A percentile compares a stretch with the other conserved stretches of the same genome.
Conservation (phyloP, 2,329 filamentous ascomycete species). For the Penicillium rolfsii region DNA sequence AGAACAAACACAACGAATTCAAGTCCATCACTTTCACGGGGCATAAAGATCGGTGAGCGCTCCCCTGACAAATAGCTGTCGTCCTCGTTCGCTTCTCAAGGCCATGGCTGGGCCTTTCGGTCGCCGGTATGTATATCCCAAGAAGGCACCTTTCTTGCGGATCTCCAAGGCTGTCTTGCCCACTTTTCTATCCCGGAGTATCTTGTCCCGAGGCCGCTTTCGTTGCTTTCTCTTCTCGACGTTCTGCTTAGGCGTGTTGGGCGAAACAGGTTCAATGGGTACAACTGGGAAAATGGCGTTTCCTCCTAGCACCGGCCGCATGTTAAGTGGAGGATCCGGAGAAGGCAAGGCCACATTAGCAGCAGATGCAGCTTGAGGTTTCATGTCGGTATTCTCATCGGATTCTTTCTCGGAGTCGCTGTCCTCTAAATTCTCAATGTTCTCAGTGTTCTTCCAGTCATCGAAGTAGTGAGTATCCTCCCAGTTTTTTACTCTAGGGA, state of each 20-base stretch:
- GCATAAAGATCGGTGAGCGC: constrained; percentile 33
- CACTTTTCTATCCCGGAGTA: constrained; percentile 73
- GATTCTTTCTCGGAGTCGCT: constrained; percentile 19
- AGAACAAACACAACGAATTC: not conserved
- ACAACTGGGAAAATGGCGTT: not conserved
- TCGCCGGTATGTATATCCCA: constrained; percentile 82
- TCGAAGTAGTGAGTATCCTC: constrained; percentile 91
- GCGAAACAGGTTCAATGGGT: not conserved
- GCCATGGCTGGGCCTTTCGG: constrained; percentile 43
- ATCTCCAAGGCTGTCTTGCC: constrained; percentile 73
- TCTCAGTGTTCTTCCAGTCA: constrained; percentile 68
- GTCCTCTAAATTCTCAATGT: constrained; percentile 49
- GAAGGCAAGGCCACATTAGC: not conserved
- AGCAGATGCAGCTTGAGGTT: not conserved
- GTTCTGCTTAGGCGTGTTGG: constrained; percentile 38
- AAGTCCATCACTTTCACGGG: constrained; percentile 3
- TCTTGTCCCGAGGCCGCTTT: constrained; percentile 80
- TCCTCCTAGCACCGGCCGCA: not conserved
- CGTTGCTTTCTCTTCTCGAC: constrained; percentile 62
- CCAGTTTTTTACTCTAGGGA: constrained; percentile 69
- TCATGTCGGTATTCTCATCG: constrained; percentile 7
- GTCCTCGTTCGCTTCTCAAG: constrained; percentile 40
- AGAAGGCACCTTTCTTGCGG: constrained; percentile 79
- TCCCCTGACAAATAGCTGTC: constrained; percentile 29
- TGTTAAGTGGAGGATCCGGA: not conserved